These are phyloP conservation scores for Boletus vinaceobasis DNA, from an alignment of 768 basidiomycete species.

Conservation along the genomic window DNA sequence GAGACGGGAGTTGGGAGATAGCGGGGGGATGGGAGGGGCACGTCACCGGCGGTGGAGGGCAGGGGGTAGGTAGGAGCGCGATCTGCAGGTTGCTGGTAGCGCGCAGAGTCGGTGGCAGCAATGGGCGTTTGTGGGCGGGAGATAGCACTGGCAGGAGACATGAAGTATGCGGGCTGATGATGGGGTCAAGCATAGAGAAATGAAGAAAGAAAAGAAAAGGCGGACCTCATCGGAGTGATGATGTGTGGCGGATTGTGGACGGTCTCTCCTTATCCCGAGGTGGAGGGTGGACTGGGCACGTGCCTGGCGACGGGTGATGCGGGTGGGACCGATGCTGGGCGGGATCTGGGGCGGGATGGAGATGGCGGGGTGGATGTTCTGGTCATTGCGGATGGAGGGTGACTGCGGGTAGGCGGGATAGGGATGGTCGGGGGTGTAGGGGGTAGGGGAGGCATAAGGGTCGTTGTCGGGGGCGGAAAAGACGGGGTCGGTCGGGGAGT, in stretches of 20 bases:
- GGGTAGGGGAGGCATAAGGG: slow-evolving; percentile 27
- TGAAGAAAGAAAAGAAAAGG: neutral
- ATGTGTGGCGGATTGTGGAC: slow-evolving; percentile 16
- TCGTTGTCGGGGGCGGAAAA: slow-evolving; percentile 39
- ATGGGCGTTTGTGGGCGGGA: slow-evolving; percentile 41
- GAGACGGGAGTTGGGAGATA: slow-evolving; percentile 46
- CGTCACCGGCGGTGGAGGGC: slow-evolving; percentile 14
- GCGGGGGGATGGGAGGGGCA: slow-evolving; percentile 37
- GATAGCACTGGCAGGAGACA: slow-evolving; percentile 32
- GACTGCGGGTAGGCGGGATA: slow-evolving; percentile 30
- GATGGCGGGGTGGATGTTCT: slow-evolving; percentile 26
- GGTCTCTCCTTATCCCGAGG: slow-evolving; percentile 32
- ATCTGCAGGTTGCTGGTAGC: slow-evolving; percentile 32
- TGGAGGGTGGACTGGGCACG: slow-evolving; percentile 34
- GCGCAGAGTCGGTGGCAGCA: slow-evolving; percentile 31
- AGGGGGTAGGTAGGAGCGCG: slow-evolving; percentile 31
- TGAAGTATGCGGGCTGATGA: slow-evolving; percentile 34
- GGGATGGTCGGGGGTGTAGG: slow-evolving; percentile 27
- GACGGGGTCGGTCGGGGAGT: slow-evolving; percentile 27
- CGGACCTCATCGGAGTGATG: slow-evolving; percentile 30
- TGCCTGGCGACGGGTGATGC: slow-evolving; percentile 46
- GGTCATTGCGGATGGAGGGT: slow-evolving; percentile 27
- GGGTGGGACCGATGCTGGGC: slow-evolving; percentile 51
- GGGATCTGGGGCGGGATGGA: slow-evolving; percentile 40
- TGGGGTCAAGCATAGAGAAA: slow-evolving; percentile 8